These are phyloP conservation scores for Lasiodiplodia sp. DNA, from an alignment of 2,329 filamentous ascomycete genomes.

Conservation along the genomic window DNA sequence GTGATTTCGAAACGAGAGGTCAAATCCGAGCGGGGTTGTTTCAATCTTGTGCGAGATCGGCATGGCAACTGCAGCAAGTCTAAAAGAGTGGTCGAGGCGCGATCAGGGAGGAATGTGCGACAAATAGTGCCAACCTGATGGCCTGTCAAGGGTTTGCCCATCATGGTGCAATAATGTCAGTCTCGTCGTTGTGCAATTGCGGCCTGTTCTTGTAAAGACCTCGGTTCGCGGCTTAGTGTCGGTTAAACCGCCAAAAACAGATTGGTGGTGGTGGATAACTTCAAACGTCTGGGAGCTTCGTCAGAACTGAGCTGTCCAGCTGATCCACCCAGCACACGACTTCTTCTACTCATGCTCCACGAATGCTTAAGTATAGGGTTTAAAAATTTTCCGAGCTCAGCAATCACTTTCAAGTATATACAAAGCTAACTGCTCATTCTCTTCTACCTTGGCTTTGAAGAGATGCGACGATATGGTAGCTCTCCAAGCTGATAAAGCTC, in stretches of 20 bases:
- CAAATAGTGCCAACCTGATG: neutral
- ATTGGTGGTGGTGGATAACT: neutral
- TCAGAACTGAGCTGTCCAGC: neutral
- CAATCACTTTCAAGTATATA: neutral
- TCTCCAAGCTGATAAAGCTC: neutral
- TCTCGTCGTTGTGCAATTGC: too few relatives aligned
- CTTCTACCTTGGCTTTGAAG: neutral
- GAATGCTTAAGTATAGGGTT: neutral
- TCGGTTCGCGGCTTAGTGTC: neutral
- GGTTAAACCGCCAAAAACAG: slow-evolving; percentile 1
- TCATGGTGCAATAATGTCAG: too few relatives aligned
- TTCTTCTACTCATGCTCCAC: neutral
- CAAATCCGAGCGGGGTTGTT: neutral
- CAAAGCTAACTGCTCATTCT: neutral
- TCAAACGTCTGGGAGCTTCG: slow-evolving; percentile 26
- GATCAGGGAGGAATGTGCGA: neutral
- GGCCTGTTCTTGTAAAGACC: neutral
- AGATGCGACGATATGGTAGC: neutral
- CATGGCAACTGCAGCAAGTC: neutral
- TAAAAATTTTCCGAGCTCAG: neutral
- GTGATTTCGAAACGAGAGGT: too few relatives aligned
- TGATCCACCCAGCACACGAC: neutral
- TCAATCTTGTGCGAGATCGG: neutral
- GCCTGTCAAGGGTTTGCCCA: too few relatives aligned
- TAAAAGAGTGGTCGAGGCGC: neutral